A percentile compares a stretch with the other conserved stretches of the same genome.
These are phyloP conservation scores for Epicoccum sorghinum DNA, from an alignment of 2,329 filamentous ascomycete genomes.

Conservation along the genomic window DNA sequence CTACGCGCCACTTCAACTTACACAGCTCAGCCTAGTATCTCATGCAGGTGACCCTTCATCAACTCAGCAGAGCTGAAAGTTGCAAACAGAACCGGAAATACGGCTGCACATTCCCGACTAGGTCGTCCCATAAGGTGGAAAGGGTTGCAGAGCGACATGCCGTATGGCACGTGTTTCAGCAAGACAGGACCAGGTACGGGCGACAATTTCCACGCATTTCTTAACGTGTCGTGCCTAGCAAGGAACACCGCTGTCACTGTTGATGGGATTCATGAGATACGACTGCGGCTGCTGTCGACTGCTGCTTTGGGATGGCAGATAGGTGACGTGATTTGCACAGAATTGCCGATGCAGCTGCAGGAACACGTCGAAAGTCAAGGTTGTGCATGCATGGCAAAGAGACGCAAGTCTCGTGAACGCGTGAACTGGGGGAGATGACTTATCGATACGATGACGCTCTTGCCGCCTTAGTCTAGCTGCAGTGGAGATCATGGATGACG, in stretches of 20 bases:
- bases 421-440: constrained; percentile 8
- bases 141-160: constrained; percentile 7
- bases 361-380: constrained; percentile 13
- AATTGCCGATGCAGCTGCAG: constrained; percentile 9
- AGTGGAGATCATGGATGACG: constrained; percentile 16
- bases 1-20: background rate
- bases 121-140: constrained; percentile 2
- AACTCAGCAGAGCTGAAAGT: constrained; percentile 6
- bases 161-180: constrained; percentile 9
- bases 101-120: constrained; percentile 20
- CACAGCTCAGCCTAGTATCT: constrained; percentile 10
- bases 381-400: constrained; percentile 7
- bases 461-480: constrained; percentile 17
- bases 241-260: constrained; percentile 6
- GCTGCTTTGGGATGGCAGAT: constrained; percentile 1
- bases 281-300: background rate
- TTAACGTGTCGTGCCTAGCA: background rate
- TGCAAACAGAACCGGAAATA: constrained; percentile 11
- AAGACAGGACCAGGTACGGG: background rate
- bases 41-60: constrained; percentile 27
- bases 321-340: constrained; percentile 1
- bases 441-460: constrained; percentile 25
- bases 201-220: background rate
- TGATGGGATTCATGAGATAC: background rate
- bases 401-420: constrained; percentile 13